Conservation (phyloP, 2,329 filamentous ascomycete species). For the Venturia carpophila region DNA sequence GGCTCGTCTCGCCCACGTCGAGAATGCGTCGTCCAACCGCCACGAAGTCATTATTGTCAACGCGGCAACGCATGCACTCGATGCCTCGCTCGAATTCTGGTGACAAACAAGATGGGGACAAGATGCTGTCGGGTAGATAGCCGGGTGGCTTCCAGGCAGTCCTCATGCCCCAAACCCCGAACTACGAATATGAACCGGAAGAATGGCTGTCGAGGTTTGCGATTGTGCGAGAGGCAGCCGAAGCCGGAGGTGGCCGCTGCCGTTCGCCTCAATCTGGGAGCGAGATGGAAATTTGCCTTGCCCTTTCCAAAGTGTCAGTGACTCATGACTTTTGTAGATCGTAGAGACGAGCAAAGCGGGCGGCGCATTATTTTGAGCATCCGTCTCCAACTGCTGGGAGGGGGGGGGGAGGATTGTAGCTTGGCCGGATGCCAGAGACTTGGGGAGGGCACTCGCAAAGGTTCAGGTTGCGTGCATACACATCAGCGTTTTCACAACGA, state of each 20-base stretch:
- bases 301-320: slow-evolving; percentile 5
- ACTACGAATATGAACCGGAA: slow-evolving; percentile 2
- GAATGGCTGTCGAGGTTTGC: background rate
- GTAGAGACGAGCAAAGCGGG: background rate
- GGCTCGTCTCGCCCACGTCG: background rate
- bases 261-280: background rate
- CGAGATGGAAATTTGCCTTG: slow-evolving; percentile 10
- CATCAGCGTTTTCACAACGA: background rate
- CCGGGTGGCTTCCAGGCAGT: background rate
- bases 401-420: background rate
- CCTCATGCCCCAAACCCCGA: background rate
- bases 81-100: background rate
- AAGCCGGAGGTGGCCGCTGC: background rate
- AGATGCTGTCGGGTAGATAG: background rate
- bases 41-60: background rate
- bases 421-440: too few species aligned
- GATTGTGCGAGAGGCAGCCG: background rate
- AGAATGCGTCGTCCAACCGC: background rate
- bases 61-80: background rate
- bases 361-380: background rate
- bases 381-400: background rate
- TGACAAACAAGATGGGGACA: slow-evolving; percentile 6
- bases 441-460: too few species aligned
- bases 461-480: background rate
- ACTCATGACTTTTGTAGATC: slow-evolving; percentile 12